Evolutionary conservation across 2,329 filamentous ascomycete species (phyloP).

Genomic region (Thielaviopsis euricoi): DNA sequence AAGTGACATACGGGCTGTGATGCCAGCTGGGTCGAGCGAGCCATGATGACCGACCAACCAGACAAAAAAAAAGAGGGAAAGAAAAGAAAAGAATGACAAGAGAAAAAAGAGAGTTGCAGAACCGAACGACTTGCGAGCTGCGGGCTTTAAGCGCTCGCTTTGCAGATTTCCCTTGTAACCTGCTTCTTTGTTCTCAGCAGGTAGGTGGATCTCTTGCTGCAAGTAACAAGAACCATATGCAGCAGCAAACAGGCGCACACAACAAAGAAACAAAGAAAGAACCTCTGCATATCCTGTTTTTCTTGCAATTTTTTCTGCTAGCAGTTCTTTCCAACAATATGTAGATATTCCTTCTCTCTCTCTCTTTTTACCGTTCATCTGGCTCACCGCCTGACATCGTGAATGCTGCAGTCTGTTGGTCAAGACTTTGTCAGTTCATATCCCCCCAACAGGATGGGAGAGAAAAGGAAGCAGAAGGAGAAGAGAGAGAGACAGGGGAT

Average conservation of each 20-base stretch:
- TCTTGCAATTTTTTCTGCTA: too few relatives aligned
- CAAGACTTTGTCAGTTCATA: neutral
- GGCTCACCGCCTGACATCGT: neutral
- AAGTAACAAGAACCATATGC: too few relatives aligned
- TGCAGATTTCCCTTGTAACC: neutral
- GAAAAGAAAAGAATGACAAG: neutral
- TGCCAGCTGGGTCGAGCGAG: too few relatives aligned
- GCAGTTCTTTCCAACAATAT: too few relatives aligned
- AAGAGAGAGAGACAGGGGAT: neutral
- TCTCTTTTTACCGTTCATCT: neutral
- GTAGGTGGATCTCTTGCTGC: too few relatives aligned
- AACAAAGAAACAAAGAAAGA: too few relatives aligned
- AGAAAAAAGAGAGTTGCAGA: neutral
- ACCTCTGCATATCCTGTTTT: too few relatives aligned
- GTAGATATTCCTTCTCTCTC: neutral
- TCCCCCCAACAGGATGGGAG: neutral
- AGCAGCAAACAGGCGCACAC: too few relatives aligned
- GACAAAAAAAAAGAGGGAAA: neutral
- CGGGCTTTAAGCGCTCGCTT: neutral
- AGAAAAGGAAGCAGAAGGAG: neutral
- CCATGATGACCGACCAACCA: neutral
- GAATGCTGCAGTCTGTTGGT: neutral
- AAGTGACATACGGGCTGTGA: too few relatives aligned
- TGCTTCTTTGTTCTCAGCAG: neutral
- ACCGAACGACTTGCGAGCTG: neutral